Evolutionary conservation across 2,329 filamentous ascomycete genomes (phyloP), one percentile per base, ranked within the genome.

Genomic region (Pyricularia sp.): DNA sequence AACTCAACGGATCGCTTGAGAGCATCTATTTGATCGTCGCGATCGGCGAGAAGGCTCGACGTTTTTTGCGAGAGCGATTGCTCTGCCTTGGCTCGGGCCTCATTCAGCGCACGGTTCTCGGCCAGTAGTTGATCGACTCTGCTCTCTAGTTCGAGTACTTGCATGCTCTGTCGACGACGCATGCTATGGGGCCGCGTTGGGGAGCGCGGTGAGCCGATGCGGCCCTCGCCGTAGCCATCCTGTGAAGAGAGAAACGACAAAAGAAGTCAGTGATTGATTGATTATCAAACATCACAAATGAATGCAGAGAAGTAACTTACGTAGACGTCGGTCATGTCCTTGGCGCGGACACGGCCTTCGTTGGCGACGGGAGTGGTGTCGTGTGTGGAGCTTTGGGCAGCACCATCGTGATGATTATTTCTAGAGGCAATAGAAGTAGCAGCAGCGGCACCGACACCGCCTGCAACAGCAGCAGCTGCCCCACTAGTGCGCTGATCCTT

Each of bases 111-210:
- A 65, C 88, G 87, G 73, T 97, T 97, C 75, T 99, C 93, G 26
- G 88, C 86, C 55, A 89, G 81, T 68, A 99, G 82, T 75, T 93
- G 88, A 70, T 97, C 91, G 71, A 99, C 84, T 72, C 84, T 86
- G 66, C 85, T 82, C 79, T 97, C 92, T 73, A 99, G 87, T 72
- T 99, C 93, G 67, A 97, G 87, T 65, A 93, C 87, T 78, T 97
- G 93, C 88, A 97, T 93, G 82, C 93, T 97, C 78, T 96, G 94
- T 73, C 93, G 90, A 74, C 93, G 93, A 71, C 93, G 93, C 84
- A 99, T 90, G 81, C 92, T 97, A 73, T 93, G 91, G 71, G 94
- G 93, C 77, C 93, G 88, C 70, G 91, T 96, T 65, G 94, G 94
- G 72, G 94, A 97, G 72, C 89, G 87, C 73, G 93, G 92, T 74